Evolutionary conservation across 768 basidiomycete genomes (phyloP).

Genomic region (Rhizopogon salebrosus): DNA sequence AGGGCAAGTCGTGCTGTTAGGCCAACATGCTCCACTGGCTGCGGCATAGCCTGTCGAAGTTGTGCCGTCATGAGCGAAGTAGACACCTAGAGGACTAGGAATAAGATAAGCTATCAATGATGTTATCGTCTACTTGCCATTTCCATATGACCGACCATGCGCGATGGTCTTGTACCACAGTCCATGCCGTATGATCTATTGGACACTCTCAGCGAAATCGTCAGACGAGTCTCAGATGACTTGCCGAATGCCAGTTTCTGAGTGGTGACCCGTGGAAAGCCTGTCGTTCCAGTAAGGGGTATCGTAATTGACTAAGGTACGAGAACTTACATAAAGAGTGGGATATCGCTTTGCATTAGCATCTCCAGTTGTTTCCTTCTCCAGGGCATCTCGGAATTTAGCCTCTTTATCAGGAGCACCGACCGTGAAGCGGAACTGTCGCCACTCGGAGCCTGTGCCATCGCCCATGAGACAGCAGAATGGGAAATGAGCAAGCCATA

Average conservation of each 20-base stretch:
- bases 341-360: slow-evolving; percentile 36
- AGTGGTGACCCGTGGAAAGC: slow-evolving; percentile 67
- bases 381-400: slow-evolving; percentile 47
- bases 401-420: slow-evolving; percentile 71
- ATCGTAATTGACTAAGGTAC: neutral
- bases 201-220: neutral
- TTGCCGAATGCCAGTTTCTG: slow-evolving; percentile 67
- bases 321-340: slow-evolving; percentile 5
- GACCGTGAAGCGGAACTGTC: slow-evolving; percentile 67
- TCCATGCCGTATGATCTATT: slow-evolving; percentile 66
- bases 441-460: slow-evolving; percentile 38
- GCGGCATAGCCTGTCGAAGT: slow-evolving; percentile 45
- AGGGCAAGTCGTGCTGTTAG: slow-evolving; percentile 44
- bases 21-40: slow-evolving; percentile 35
- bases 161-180: slow-evolving; percentile 54
- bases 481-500: slow-evolving; percentile 13
- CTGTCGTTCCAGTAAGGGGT: slow-evolving; percentile 22
- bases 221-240: slow-evolving; percentile 5
- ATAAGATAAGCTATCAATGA: neutral
- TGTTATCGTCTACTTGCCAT: slow-evolving; percentile 37
- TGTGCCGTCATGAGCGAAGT: slow-evolving; percentile 55
- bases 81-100: slow-evolving; percentile 43
- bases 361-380: slow-evolving; percentile 31
- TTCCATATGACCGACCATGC: slow-evolving; percentile 58
- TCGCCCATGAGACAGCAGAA: neutral